These are phyloP conservation scores for Pichia sp. DNA, from an alignment of 1,139 yeast species.

Conservation along the genomic window DNA sequence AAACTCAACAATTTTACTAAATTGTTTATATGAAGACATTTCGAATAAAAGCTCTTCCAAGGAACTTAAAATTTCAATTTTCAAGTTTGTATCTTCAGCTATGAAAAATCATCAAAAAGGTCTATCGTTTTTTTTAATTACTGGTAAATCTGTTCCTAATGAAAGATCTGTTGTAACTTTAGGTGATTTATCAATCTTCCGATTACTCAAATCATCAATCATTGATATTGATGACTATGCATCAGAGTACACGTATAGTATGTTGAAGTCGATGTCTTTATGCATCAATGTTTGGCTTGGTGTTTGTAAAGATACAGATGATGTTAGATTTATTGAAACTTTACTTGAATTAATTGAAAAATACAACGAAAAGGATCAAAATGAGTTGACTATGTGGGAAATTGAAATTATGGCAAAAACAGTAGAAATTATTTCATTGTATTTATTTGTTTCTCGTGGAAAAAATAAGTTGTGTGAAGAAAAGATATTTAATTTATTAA, in stretches of 20 bases:
- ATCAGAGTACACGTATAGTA: background rate
- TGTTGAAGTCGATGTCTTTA: slow-evolving; percentile 3
- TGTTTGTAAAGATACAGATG: slow-evolving; percentile 33
- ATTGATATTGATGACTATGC: slow-evolving; percentile 32
- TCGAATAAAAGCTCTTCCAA: slow-evolving; percentile 54
- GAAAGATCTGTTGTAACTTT: slow-evolving; percentile 35
- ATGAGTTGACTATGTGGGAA: slow-evolving; percentile 24
- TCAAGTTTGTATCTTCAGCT: slow-evolving; percentile 70
- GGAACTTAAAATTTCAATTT: slow-evolving; percentile 50
- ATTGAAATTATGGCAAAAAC: slow-evolving; percentile 57
- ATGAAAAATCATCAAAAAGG: slow-evolving; percentile 84
- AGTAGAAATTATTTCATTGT: slow-evolving; percentile 68
- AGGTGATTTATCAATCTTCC: slow-evolving; percentile 29
- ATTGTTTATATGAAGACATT: slow-evolving; percentile 55
- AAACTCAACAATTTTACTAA: slow-evolving; percentile 53
- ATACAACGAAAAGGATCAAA: background rate
- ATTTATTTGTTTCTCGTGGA: slow-evolving; percentile 49
- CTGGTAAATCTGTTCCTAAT: slow-evolving; percentile 39
- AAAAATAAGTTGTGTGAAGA: slow-evolving; percentile 37
- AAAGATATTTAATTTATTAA: slow-evolving; percentile 42
- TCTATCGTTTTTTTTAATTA: slow-evolving; percentile 65
- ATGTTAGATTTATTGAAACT: slow-evolving; percentile 45
- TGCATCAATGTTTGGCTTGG: slow-evolving; percentile 5
- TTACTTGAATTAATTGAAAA: slow-evolving; percentile 32
- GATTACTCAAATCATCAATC: slow-evolving; percentile 27